These are phyloP conservation scores for Leishmania guyanensis DNA, from an alignment of 208 protist genomes.

Conservation along the genomic window DNA sequence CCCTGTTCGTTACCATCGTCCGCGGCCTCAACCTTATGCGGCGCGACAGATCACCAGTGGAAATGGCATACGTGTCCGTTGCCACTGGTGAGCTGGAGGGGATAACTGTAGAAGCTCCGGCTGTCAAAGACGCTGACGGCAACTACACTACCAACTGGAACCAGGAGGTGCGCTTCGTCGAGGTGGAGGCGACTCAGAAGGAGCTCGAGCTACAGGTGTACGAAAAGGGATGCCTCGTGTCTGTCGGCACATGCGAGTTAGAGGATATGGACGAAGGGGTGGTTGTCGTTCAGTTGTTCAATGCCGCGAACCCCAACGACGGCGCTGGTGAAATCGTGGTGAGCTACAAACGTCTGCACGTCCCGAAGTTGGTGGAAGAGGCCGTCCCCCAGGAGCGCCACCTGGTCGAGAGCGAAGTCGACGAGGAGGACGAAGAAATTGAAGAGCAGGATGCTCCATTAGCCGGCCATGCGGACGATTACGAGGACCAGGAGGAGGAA, in stretches of 20 bases:
- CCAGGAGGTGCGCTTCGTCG: constrained; percentile 90
- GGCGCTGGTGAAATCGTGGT: constrained; percentile 72
- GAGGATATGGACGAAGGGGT: constrained; percentile 49
- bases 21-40: constrained; percentile 71
- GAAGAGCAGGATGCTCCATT: neutral
- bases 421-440: constrained; percentile 31
- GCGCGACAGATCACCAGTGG: constrained; percentile 42
- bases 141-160: constrained; percentile 77
- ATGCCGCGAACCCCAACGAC: constrained; percentile 41
- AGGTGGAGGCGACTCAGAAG: constrained; percentile 46
- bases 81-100: constrained; percentile 79
- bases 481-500: constrained; percentile 6
- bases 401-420: constrained; percentile 10
- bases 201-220: constrained; percentile 64
- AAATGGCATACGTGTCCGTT: constrained; percentile 58
- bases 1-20: constrained; percentile 80
- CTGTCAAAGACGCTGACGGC: constrained; percentile 42
- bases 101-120: constrained; percentile 57
- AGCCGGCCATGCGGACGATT: neutral
- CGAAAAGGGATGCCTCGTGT: constrained; percentile 60
- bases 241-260: constrained; percentile 44
- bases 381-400: constrained; percentile 1
- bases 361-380: constrained; percentile 14
- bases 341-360: constrained; percentile 77
- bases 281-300: constrained; percentile 65